Percentiles rank a stretch among this genome's conserved stretches.
phyloP scores from a whole-genome alignment of 306 rosid species.

The Medicago lupulina region DNA sequence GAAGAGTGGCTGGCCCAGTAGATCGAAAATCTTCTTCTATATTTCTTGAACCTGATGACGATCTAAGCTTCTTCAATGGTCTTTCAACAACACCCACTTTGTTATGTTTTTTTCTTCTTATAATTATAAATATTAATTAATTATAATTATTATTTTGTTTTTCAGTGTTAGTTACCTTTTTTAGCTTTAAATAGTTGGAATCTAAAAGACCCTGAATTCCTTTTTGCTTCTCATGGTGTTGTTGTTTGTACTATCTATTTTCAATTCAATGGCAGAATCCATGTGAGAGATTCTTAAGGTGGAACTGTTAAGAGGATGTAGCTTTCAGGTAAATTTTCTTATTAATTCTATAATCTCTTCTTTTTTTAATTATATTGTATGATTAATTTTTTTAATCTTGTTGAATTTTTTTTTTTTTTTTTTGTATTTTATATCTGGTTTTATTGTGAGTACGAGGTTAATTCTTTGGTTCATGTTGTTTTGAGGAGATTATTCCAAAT shows the following conservation, averaged over 20 bases:
- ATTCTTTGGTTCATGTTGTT: slow-evolving; percentile 39
- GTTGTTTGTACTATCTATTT: slow-evolving; percentile 27
- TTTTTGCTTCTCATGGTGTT: slow-evolving; percentile 45
- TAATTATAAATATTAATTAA: slow-evolving; percentile 30
- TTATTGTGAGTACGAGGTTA: slow-evolving; percentile 28
- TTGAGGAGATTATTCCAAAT: slow-evolving; percentile 46
- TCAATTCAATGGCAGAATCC: slow-evolving; percentile 67
- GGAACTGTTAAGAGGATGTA: slow-evolving; percentile 59
- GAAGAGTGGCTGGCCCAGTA: slow-evolving; percentile 80
- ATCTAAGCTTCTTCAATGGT: slow-evolving; percentile 80
- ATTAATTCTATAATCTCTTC: slow-evolving; percentile 36
- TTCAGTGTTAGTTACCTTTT: slow-evolving; percentile 48
- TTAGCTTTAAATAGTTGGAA: slow-evolving; percentile 47
- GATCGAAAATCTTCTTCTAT: slow-evolving; percentile 81
- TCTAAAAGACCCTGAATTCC: slow-evolving; percentile 40
- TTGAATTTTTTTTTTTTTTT: slow-evolving; percentile 33
- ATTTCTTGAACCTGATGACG: slow-evolving; percentile 70
- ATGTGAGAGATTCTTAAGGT: slow-evolving; percentile 54
- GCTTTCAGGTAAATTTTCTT: slow-evolving; percentile 79
- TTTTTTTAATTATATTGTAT: slow-evolving; percentile 42
- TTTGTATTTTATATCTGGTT: slow-evolving; percentile 32
- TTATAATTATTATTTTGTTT: slow-evolving; percentile 44
- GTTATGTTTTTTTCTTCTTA: slow-evolving; percentile 36
- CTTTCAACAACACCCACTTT: slow-evolving; percentile 63
- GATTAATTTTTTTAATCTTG: slow-evolving; percentile 35